phyloP scores from a whole-genome alignment of 2,329 filamentous ascomycete species.

The Cladorrhinum sp. region DNA sequence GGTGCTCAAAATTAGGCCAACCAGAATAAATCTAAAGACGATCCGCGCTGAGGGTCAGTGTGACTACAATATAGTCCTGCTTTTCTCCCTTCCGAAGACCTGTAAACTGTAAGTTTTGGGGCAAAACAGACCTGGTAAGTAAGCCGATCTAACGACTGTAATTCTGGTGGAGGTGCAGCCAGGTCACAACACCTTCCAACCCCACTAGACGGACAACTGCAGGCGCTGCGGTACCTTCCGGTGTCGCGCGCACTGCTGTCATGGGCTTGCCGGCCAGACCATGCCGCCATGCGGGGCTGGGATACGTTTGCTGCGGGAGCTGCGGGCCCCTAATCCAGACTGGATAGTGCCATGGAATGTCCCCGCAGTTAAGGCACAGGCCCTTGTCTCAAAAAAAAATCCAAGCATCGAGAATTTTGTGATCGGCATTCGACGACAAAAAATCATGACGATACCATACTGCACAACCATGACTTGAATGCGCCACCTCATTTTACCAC shows the following conservation, averaged over 20 bases:
- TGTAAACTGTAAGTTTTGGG: no score
- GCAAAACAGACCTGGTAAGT: no score
- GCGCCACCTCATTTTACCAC: constrained; percentile 11
- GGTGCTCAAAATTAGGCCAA: no score
- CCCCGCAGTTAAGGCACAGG: background rate
- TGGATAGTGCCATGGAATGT: background rate
- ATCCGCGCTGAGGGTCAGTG: no score
- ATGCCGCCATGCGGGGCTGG: background rate
- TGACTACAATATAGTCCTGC: no score
- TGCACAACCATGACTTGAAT: constrained; percentile 12
- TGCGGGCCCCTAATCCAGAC: background rate
- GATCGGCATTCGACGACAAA: background rate
- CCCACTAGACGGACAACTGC: background rate
- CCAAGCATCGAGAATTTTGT: background rate
- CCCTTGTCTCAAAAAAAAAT: background rate
- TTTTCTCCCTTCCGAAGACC: no score
- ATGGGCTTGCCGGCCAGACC: background rate
- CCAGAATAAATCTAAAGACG: no score
- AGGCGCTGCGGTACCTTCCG: background rate
- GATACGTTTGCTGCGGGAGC: background rate
- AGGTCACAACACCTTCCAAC: no score
- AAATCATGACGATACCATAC: background rate
- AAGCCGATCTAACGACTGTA: no score
- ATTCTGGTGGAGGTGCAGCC: no score
- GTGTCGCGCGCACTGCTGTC: background rate